Base-by-base conservation (phyloP, 768 basidiomycete species). In the Postia placenta region DNA sequence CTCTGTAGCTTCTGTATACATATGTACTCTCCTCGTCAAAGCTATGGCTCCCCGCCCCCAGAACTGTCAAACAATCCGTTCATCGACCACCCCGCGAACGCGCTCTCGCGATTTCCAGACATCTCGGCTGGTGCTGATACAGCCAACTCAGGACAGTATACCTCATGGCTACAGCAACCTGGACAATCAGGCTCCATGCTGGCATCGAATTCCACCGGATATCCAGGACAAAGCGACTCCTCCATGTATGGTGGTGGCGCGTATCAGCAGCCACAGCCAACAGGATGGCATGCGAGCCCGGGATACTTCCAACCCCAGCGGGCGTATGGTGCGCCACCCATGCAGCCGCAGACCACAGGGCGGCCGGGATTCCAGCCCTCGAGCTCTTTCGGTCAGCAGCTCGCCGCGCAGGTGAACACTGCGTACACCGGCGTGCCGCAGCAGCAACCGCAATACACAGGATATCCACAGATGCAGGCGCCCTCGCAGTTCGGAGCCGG, bases 41-140 rank as follows among this genome's bases (percentile, higher is more conserved):
- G 52, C 26, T 60, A 58, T 39, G 52, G 51, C 55, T 60, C 60
- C 4, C 60, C 57, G 6, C 60, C 60, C 1, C 57, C 63, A 22
- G 67, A 67, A 7, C 60, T 70, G 41, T 69, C 71, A 43, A 89
- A 85, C 60, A 88, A 88, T 56, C 87, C 87, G 0, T 88, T 89
- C 66, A 67, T 81, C 58, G 69, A 74, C 41, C 76, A 78, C 53
- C 71, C 77, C 1, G 54, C 67, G 4, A 64, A 63, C 52, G 61
- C 66, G 17, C 56, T 58, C 28, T 52, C 62, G 2, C 79, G 87
- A 51, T 89, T 74, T 57, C 87, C 87, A 28, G 83, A 84, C 61
- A 71, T 90, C 57, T 35, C 35, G 45, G 42, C 52, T 27, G 23
- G 56, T 17, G 52, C 45, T 45, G 3, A 54, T 40, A 50, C 52